Evolutionary conservation across 2,329 filamentous ascomycete genomes (phyloP).

Genomic region (Botrytis squamosa): DNA sequence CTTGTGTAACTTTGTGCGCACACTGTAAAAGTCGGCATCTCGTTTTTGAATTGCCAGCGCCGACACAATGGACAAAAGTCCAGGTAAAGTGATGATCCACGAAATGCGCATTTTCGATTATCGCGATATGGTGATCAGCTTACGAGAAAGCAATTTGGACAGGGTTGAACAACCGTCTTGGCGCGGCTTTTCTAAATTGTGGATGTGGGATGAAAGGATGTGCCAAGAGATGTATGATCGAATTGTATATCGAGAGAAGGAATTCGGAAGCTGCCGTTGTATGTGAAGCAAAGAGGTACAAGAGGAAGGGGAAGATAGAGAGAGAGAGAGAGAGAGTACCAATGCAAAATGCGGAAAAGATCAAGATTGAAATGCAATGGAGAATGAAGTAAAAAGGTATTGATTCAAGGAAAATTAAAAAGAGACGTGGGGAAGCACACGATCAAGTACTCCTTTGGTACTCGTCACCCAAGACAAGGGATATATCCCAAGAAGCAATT

Average conservation of each 20-base stretch:
- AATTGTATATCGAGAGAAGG: neutral
- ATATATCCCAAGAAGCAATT: neutral
- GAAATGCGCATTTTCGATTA: constrained; percentile 34
- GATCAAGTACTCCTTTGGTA: constrained; percentile 18
- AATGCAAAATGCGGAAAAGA: neutral
- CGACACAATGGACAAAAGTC: constrained; percentile 29
- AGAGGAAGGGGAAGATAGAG: neutral
- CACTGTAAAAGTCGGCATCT: constrained; percentile 38
- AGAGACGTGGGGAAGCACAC: constrained; percentile 13
- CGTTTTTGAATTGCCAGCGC: constrained; percentile 34
- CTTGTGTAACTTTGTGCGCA: constrained; percentile 35
- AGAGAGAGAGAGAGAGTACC: neutral
- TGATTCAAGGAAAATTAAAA: neutral
- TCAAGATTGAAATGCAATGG: neutral
- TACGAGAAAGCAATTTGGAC: constrained; percentile 5
- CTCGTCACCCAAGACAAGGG: constrained; percentile 2
- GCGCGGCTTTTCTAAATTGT: constrained; percentile 3
- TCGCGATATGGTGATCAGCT: neutral
- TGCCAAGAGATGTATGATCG: constrained; percentile 6
- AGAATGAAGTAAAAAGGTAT: neutral
- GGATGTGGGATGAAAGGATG: neutral
- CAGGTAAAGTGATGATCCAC: constrained; percentile 33
- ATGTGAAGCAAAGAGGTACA: constrained; percentile 1
- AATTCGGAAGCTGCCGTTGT: neutral
- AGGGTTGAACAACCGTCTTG: constrained; percentile 21